Evolutionary conservation across 2,329 filamentous ascomycete genomes (phyloP), one percentile per base, ranked within the genome.

Genomic region (Sporothrix sp.): DNA sequence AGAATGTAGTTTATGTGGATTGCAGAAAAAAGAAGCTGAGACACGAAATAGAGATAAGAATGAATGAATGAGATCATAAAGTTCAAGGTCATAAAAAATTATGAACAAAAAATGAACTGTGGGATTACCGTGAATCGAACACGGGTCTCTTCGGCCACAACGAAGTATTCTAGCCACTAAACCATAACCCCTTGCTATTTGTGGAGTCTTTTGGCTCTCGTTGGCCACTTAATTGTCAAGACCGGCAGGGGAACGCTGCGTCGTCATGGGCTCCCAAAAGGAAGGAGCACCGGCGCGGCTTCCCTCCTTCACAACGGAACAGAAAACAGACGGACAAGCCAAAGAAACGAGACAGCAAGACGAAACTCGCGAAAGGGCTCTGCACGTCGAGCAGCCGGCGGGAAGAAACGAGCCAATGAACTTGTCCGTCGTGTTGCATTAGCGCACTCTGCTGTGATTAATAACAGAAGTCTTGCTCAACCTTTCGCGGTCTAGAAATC

Each of bases 61-160:
- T n/a, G n/a, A n/a, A n/a, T n/a, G n/a, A n/a, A n/a, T n/a, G n/a
- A n/a, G n/a, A n/a, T n/a, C n/a, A n/a, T n/a, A n/a, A n/a, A n/a
- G n/a, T n/a, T n/a, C n/a, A n/a, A n/a, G n/a, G n/a, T n/a, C 25
- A 28, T 10, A 16, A 40, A 40, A 48, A 45, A 11, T 13, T 21
- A 14, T 20, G 40, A 54, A n/a, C n/a, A 54, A 55, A 53, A 53
- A 46, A 14, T 20, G 23, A 49, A 35, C 30, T 35, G 27, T 54
- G 49, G 51, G 53, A 57, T 51, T 50, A 56, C 54, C 55, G 52
- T 57, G 56, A 56, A 57, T 57, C 54, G 56, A 57, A 57, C 54
- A 56, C 52, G 55, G 52, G 54, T 57, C 52, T 57, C 52, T 32
- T 56, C 56, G 56, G 52, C 55, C 52, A 56, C 56, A 57, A 53